Conservation (phyloP, 768 basidiomycete genomes). For the Tephrocybe sp. region DNA sequence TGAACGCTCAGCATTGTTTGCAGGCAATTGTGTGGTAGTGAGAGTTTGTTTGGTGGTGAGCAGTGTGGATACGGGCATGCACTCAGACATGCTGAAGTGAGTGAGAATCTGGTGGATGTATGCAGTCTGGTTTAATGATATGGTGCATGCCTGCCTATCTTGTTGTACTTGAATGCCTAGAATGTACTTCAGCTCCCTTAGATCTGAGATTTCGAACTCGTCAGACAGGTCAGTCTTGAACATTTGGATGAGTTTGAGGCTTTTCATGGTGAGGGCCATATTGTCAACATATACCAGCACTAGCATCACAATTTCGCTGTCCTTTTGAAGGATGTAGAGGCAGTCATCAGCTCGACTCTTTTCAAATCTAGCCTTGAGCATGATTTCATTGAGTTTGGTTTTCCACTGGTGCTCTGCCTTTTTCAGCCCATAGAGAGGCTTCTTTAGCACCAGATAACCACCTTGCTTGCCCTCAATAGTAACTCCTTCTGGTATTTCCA, state of each 20-base stretch:
- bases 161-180: background rate
- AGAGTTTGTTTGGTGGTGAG: background rate
- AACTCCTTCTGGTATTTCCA: background rate
- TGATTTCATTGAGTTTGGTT: background rate
- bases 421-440: background rate
- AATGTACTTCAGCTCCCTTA: conserved; percentile 1
- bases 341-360: background rate
- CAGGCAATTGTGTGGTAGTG: background rate
- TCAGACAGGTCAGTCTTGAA: conserved; percentile 1
- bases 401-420: conserved; percentile 4
- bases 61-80: background rate
- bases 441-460: background rate
- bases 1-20: background rate
- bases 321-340: conserved; percentile 3
- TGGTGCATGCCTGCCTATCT: background rate
- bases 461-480: background rate
- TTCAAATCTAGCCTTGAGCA: background rate
- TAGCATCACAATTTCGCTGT: background rate
- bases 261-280: conserved; percentile 1
- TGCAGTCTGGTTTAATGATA: background rate
- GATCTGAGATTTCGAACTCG: background rate
- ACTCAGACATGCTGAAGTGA: conserved; percentile 1
- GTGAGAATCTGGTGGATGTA: background rate
- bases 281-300: background rate
- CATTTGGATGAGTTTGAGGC: background rate